Conservation (phyloP, 441 rosid genomes). For the Arabidopsis lyrata region DNA sequence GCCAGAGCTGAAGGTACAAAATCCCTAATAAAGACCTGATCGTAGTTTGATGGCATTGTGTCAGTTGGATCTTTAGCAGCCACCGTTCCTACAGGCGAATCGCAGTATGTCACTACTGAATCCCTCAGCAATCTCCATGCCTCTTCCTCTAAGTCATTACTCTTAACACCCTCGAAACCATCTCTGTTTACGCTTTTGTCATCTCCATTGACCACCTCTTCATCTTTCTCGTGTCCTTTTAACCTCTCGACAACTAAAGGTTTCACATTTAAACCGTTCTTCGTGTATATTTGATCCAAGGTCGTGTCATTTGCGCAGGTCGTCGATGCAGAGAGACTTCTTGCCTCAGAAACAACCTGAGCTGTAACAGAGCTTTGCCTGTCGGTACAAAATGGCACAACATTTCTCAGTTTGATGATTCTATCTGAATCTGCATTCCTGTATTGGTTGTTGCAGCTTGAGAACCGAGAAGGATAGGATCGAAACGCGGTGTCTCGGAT, state of each 20-base stretch:
- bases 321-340: constrained; percentile 63
- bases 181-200: constrained; percentile 51
- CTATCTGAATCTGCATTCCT: constrained; percentile 29
- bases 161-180: constrained; percentile 52
- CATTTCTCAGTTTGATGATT: constrained; percentile 47
- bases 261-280: constrained; percentile 64
- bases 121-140: constrained; percentile 83
- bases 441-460: constrained; percentile 27
- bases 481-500: constrained; percentile 40
- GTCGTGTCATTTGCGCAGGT: constrained; percentile 60
- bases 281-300: constrained; percentile 61
- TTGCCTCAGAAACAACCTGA: constrained; percentile 56
- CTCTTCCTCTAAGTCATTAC: constrained; percentile 67
- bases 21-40: constrained; percentile 91
- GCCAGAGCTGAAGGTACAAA: constrained; percentile 90
- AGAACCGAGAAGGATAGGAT: constrained; percentile 28
- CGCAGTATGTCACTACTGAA: constrained; percentile 79
- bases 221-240: constrained; percentile 59
- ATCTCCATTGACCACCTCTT: constrained; percentile 44
- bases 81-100: constrained; percentile 83
- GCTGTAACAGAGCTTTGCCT: constrained; percentile 52
- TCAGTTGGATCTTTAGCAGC: constrained; percentile 95
- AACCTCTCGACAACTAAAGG: constrained; percentile 71
- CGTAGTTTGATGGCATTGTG: constrained; percentile 79
- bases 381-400: constrained; percentile 40